Evolutionary conservation across 805 yeast genomes (phyloP).

Genomic region (Zygoascus ofunaensis): DNA sequence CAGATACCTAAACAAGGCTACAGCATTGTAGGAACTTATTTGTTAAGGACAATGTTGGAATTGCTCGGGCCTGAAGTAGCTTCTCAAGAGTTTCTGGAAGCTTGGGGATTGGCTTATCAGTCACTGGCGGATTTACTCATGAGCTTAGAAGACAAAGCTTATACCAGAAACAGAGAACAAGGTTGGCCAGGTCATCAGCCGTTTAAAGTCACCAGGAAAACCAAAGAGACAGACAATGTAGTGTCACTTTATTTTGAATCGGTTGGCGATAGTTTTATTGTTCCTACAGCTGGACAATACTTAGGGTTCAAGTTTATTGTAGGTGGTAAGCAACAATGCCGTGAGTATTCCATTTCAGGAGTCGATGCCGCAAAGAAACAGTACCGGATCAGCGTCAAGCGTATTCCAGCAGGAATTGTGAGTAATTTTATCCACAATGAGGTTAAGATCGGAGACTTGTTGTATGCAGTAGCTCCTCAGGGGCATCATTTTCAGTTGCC

Average conservation of each 20-base stretch:
- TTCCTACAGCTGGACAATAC: conserved; percentile 39
- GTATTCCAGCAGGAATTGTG: conserved; percentile 39
- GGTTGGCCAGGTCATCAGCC: conserved; percentile 55
- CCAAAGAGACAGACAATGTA: conserved; percentile 39
- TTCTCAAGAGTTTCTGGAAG: conserved; percentile 46
- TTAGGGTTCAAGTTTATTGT: conserved; percentile 29
- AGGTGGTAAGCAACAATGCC: conserved; percentile 35
- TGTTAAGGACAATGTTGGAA: conserved; percentile 46
- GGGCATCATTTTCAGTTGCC: conserved; percentile 38
- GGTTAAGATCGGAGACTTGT: conserved; percentile 39
- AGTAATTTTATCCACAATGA: conserved; percentile 43
- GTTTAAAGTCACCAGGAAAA: conserved; percentile 38
- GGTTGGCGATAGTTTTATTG: conserved; percentile 27
- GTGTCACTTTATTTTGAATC: conserved; percentile 45
- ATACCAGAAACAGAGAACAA: conserved; percentile 31
- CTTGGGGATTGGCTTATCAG: conserved; percentile 60
- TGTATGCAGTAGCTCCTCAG: conserved; percentile 49
- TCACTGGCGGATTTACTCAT: conserved; percentile 55
- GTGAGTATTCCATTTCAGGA: conserved; percentile 54
- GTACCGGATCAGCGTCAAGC: conserved; percentile 52
- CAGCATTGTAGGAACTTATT: conserved; percentile 50
- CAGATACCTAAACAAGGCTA: conserved; percentile 57
- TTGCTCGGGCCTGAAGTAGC: conserved; percentile 49
- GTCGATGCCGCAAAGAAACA: conserved; percentile 15
- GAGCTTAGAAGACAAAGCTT: conserved; percentile 42